Percentiles rank a stretch among this genome's conserved stretches.
These are phyloP conservation scores for Polyporus arcularius DNA, from an alignment of 768 basidiomycete species.

Conservation along the genomic window DNA sequence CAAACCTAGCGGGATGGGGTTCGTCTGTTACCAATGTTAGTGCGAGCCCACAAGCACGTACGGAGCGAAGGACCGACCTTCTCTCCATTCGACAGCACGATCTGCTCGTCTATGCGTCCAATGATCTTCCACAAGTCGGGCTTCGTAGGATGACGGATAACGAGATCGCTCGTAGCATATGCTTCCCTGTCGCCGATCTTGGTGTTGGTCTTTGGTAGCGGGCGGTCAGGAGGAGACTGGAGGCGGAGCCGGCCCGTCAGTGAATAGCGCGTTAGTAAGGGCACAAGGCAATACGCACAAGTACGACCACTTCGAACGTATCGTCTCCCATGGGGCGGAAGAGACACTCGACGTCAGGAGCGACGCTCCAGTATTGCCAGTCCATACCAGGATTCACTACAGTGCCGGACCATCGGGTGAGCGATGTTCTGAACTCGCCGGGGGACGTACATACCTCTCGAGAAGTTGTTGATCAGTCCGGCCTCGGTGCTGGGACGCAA, in stretches of 20 bases:
- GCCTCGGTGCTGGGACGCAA: slow-evolving; percentile 14
- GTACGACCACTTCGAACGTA: slow-evolving; percentile 3
- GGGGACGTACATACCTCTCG: background rate
- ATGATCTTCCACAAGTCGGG: slow-evolving; percentile 38
- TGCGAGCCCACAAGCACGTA: too few species aligned
- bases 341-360: background rate
- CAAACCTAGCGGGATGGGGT: slow-evolving; percentile 36
- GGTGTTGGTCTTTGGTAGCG: slow-evolving; percentile 6
- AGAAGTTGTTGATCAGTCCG: slow-evolving; percentile 6
- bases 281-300: background rate
- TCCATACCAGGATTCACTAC: slow-evolving; percentile 15
- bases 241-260: background rate
- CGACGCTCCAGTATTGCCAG: slow-evolving; percentile 8
- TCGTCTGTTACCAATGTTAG: slow-evolving; percentile 31
- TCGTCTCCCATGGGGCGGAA: slow-evolving; percentile 4
- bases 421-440: too few species aligned
- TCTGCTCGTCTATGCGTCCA: slow-evolving; percentile 49
- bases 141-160: slow-evolving; percentile 43
- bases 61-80: slow-evolving; percentile 29
- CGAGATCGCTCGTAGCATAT: slow-evolving; percentile 43
- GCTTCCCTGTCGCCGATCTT: slow-evolving; percentile 32
- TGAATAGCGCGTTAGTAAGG: background rate
- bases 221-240: slow-evolving; percentile 4
- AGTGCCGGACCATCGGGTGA: background rate
- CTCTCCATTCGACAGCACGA: slow-evolving; percentile 44